Conservation (phyloP, 805 yeast genomes). For the Isabelozyma heimii region DNA sequence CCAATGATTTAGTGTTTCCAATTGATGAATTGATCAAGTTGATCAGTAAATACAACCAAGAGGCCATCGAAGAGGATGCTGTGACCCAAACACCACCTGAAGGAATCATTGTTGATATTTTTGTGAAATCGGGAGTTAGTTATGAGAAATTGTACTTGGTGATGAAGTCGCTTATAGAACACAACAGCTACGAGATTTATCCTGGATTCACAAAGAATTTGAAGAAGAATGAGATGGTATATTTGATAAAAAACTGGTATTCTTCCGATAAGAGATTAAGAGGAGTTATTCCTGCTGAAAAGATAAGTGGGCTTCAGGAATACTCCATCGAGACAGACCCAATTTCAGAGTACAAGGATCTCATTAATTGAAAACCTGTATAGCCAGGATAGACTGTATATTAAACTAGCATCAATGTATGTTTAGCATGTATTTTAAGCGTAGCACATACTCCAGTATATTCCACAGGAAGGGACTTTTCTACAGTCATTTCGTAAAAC, state of each 20-base stretch:
- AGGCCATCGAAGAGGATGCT: conserved; percentile 31
- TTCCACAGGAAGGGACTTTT: too few relatives aligned
- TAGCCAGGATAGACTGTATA: background rate
- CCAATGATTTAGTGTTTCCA: conserved; percentile 79
- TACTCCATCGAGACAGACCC: conserved; percentile 61
- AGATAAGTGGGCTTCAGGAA: conserved; percentile 40
- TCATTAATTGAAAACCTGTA: conserved; percentile 7
- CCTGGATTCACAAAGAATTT: conserved; percentile 41
- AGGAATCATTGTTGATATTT: conserved; percentile 62
- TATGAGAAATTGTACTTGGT: conserved; percentile 65
- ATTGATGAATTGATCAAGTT: conserved; percentile 66
- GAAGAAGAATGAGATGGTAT: conserved; percentile 54
- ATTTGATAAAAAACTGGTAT: conserved; percentile 68
- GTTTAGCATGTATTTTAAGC: background rate
- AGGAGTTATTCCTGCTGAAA: conserved; percentile 50
- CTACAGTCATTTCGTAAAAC: background rate
- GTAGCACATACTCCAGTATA: too few relatives aligned
- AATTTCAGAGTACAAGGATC: conserved; percentile 28
- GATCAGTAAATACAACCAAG: conserved; percentile 52
- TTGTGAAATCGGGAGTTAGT: conserved; percentile 60
- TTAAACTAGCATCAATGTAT: background rate
- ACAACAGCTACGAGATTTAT: conserved; percentile 52
- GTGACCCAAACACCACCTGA: conserved; percentile 36
- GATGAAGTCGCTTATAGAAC: conserved; percentile 60
- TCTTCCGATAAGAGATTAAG: conserved; percentile 59